Base-by-base conservation (phyloP, 2,329 filamentous ascomycete species). In the Onygenales sp. region DNA sequence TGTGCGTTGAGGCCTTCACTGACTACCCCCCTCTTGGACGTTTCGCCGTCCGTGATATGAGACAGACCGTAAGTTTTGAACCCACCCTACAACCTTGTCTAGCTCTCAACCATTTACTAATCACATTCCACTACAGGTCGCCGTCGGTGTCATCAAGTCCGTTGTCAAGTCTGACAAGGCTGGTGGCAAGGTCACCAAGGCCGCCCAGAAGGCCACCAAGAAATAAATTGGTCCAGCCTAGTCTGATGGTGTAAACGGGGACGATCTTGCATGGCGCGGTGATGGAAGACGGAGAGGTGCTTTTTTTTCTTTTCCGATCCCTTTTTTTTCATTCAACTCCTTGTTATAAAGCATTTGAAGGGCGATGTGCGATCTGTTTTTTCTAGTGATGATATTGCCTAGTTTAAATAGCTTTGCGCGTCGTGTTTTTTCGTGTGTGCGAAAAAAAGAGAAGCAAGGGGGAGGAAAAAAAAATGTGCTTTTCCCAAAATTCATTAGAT, bases 1-100 rank as follows among this genome's bases (percentile, higher is more conserved):
- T 98, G 93, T 98, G 93, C 79, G 93, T 98, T 78, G 93, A 98
- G 89, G 82, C 93, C 69, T 98, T 97, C 90, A 96, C 91, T 71
- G 90, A 96, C 74, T 98, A 97, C 84, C 92, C 93, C 72, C 93
- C 93, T 77, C 90, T 98, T 70, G 93, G 93, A 77, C 92, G 93
- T 86, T 98, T 98, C 85, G 93, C 93, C 77, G 93, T 98, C 84
- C 92, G 92, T 87, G 92, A 96, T 81, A 96, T 96, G 91, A 68
- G 74, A 57, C 72, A 72, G 59, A 68, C 65, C 63, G 68, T 93
- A 66, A 88, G 88, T 64, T 88, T 94, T 77, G 87, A 3, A n/a
- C 10, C 32, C 11, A 21, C 11, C 5, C 27, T 7, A 40, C 14
- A 13, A 21, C 39, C 14, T 31, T 27, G 17, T 34, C 17, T 44